Percentiles rank a stretch among this genome's conserved stretches.
These are phyloP conservation scores for Taphrina flavorubra DNA, from an alignment of 1,139 yeast species.

Conservation along the genomic window DNA sequence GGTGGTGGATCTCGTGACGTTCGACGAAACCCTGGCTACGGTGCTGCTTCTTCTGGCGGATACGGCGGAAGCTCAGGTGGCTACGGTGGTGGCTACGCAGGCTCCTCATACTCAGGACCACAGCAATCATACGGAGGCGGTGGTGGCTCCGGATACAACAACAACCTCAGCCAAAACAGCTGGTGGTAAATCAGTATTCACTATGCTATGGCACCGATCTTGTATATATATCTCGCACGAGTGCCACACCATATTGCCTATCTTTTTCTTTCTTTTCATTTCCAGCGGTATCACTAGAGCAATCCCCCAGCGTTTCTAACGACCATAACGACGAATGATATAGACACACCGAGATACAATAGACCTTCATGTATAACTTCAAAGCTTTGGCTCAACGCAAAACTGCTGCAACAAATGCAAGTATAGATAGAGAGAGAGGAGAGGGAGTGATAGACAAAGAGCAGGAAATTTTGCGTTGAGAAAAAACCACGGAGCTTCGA, in stretches of 20 bases:
- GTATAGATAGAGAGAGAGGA: background rate
- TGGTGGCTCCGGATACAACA: conserved; percentile 46
- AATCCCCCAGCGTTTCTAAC: conserved; percentile 23
- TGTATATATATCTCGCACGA: conserved; percentile 4
- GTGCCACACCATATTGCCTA: background rate
- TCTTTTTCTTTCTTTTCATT: background rate
- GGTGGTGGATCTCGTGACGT: conserved; percentile 48
- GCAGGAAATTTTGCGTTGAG: conserved; percentile 8
- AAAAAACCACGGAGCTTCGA: conserved; percentile 1
- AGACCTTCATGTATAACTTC: conserved; percentile 22
- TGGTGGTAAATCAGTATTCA: conserved; percentile 49
- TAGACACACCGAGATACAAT: conserved; percentile 12
- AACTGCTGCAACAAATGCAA: conserved; percentile 11
- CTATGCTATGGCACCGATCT: conserved; percentile 3
- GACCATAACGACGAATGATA: conserved; percentile 26
- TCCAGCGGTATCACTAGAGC: conserved; percentile 14
- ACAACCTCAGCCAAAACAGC: conserved; percentile 50
- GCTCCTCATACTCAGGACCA: conserved; percentile 46
- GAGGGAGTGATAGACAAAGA: background rate
- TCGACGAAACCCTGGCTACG: conserved; percentile 58
- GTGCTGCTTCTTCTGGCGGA: conserved; percentile 48
- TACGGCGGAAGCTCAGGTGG: conserved; percentile 34
- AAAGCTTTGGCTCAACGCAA: conserved; percentile 21
- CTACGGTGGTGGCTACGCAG: conserved; percentile 48
- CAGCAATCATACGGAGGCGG: conserved; percentile 51